Base-by-base conservation (phyloP, 495 filamentous ascomycete genomes). In the Neurospora sp. region DNA sequence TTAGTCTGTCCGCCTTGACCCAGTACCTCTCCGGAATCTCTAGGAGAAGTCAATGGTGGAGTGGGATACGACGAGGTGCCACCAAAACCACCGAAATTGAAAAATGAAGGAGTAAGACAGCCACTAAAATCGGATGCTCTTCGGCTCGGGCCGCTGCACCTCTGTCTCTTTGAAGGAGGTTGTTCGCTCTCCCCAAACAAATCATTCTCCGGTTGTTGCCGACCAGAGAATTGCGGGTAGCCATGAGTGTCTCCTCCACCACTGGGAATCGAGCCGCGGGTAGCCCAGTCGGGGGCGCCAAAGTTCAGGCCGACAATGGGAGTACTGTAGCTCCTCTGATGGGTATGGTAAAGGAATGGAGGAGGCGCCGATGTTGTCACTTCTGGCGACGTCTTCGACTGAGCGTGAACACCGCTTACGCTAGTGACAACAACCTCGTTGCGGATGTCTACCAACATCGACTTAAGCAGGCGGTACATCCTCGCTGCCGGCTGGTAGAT, bases 401-500 rank as follows among this genome's bases (percentile, higher is more conserved):
- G 53, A 35, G 14, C 27, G 53, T 65, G 53, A 18, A 16, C 12
- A 65, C 27, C 27, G 27, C 27, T 65, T 18, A 35, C 53, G 14
- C 53, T 14, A 1, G 38, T 73, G 68, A 76, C 75, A 72, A 82
- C 73, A 72, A 82, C 73, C 45, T 78, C 77, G 16, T 73, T 75
- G 22, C 76, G 77, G 7, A 83, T 79, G n/a, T 82, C 78, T n/a
- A 75, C 70, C 16, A 82, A 73, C 72, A 80, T 76, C 61, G 77
- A 72, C 61, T 80, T 82, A 20, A 83, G 77, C 20, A 82, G 75
- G 16, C 76, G 75, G 27, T 80, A 77, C 79, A 81, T 81, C 22
- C 77, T 73, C 7, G 77, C 76, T 2, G 80, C 82, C 9, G 81
- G 81, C 39, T 83, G 80, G 71, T 83, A 84, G 20, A 78, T 74